Base-by-base conservation (phyloP, 768 basidiomycete species). In the Boletus patriciae region DNA sequence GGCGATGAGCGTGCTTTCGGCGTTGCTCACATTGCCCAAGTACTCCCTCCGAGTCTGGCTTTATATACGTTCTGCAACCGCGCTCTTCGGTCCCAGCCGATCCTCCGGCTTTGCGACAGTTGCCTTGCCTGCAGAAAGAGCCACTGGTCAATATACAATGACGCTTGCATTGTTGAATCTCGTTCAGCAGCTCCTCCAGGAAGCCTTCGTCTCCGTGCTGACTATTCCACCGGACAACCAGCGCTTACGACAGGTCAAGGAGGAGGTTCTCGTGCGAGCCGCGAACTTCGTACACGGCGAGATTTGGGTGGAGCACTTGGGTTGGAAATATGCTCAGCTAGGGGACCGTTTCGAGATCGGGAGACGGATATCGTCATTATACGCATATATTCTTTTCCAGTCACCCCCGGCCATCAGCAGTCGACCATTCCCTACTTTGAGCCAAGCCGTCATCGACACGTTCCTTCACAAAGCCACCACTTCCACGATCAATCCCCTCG, bases 31-130 rank as follows among this genome's bases (percentile, higher is more conserved):
- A 2, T 74, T 90, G 13, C 90, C 89, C 1, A 78, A 77, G 44
- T 88, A 88, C 65, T 88, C 90, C n/a, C 83, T 84, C 61, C 82
- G 88, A 3, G 90, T 95, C 23, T 96, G 93, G 94, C 76, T 93
- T 11, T 94, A 90, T 64, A 82, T 95, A 19, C 86, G 92, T 13
- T 88, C 89, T 6, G 88, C 92, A 0, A 77, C 82, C 0, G 80
- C 85, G 21, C 79, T 97, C 27, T 92, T 96, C 63, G 87, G 89
- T 18, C 77, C 84, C 6, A 84, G 83, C 25, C 77, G 77, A 43
- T 54, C 68, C 0, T 72, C 78, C 31, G 85, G 83, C 11, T 83
- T 83, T 58, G 83, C 83, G 6, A 83, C 86, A 4, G 77, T 81
- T 42, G 83, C 86, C n/a, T 74, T 96, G 58, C 80, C 87, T 1